These are phyloP conservation scores for Magnaporthales sp. DNA, from an alignment of 2,329 filamentous ascomycete genomes.

Conservation along the genomic window DNA sequence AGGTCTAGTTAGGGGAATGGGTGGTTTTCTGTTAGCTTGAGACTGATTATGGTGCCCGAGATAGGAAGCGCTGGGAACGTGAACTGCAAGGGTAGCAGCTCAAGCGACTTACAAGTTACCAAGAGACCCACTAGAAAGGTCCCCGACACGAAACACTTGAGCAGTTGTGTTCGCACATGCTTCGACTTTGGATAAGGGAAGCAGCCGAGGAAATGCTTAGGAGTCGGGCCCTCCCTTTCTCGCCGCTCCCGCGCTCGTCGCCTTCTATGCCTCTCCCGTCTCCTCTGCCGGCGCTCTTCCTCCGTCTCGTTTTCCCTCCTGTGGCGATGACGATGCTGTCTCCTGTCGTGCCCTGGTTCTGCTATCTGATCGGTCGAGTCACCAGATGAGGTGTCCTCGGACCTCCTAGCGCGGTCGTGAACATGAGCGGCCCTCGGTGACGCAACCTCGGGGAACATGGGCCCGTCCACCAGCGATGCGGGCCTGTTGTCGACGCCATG, in stretches of 20 bases:
- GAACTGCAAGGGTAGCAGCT: background rate
- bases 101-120: conserved; percentile 51
- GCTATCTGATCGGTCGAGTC: background rate
- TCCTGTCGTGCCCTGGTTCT: background rate
- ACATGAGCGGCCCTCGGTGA: conserved; percentile 11
- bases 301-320: conserved; percentile 6
- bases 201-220: conserved; percentile 41
- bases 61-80: background rate
- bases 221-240: conserved; percentile 14
- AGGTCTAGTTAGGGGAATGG: conserved; percentile 54
- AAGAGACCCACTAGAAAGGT: conserved; percentile 50
- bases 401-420: conserved; percentile 8
- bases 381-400: background rate
- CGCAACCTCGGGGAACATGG: conserved; percentile 4
- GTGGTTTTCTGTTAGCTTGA: conserved; percentile 1
- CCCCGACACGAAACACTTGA: conserved; percentile 58
- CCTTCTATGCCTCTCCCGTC: background rate
- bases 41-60: background rate
- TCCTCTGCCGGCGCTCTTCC: conserved; percentile 6
- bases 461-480: background rate
- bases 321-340: conserved; percentile 1
- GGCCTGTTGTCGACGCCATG: background rate
- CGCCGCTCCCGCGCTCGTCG: background rate
- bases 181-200: conserved; percentile 47
- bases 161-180: conserved; percentile 43